These are phyloP conservation scores for Tylopilus plumbeoviolaceoides DNA, from an alignment of 768 basidiomycete species.

Conservation along the genomic window DNA sequence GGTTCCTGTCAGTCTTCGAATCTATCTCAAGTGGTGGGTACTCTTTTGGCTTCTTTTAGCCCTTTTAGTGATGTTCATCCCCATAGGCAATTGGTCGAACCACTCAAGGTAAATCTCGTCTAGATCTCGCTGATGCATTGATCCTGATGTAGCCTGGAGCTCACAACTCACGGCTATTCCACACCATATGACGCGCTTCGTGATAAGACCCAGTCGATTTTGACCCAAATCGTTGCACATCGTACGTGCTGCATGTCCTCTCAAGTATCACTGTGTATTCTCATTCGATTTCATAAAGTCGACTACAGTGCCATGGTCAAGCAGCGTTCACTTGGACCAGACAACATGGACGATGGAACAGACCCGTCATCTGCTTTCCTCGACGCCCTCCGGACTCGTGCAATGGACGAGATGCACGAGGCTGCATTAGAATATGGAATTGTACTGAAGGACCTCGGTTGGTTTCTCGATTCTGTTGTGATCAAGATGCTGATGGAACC, in stretches of 20 bases:
- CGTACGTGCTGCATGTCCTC: constrained; percentile 36
- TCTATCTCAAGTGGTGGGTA: constrained; percentile 75
- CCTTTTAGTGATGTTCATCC: not conserved
- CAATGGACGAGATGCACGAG: constrained; percentile 82
- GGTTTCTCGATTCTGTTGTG: constrained; percentile 10
- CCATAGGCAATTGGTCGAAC: constrained; percentile 46
- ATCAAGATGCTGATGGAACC: constrained; percentile 2
- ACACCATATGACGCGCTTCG: constrained; percentile 75
- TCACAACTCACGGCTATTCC: constrained; percentile 79
- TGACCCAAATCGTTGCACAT: constrained; percentile 84
- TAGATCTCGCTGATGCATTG: constrained; percentile 27
- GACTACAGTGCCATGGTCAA: constrained; percentile 67
- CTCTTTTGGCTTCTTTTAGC: not conserved
- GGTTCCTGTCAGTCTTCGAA: constrained; percentile 78
- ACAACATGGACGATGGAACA: constrained; percentile 64
- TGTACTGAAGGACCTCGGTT: constrained; percentile 73
- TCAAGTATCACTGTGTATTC: not conserved
- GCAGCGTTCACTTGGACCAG: constrained; percentile 74
- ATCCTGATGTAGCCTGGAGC: constrained; percentile 43
- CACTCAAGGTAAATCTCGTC: constrained; percentile 37
- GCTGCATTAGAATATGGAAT: constrained; percentile 85
- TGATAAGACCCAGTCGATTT: constrained; percentile 83
- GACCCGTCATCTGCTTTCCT: constrained; percentile 76
- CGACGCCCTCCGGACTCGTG: constrained; percentile 75
- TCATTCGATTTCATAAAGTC: constrained; percentile 27